phyloP scores from a whole-genome alignment of 345 rosid genomes.

The Salix suchowensis region DNA sequence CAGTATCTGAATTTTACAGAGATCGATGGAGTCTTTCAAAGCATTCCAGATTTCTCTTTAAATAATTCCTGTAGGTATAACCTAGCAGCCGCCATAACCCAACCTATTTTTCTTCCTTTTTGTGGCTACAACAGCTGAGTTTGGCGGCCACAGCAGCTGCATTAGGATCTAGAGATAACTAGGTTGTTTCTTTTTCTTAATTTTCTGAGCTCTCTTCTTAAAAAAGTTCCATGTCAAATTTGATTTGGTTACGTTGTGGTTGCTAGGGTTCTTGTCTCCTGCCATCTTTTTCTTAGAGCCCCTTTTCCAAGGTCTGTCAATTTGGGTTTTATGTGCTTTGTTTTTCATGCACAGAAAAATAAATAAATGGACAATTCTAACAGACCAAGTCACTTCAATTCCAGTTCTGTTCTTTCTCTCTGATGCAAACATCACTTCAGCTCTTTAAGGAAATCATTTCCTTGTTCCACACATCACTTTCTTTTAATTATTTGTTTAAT shows the following conservation, averaged over 20 bases:
- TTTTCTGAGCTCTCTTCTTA: slow-evolving; percentile 14
- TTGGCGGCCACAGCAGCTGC: slow-evolving; percentile 8
- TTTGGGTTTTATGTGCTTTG: slow-evolving; percentile 25
- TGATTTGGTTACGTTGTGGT: slow-evolving; percentile 40
- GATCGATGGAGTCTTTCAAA: slow-evolving; percentile 33
- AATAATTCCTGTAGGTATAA: slow-evolving; percentile 1
- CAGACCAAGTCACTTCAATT: slow-evolving; percentile 48
- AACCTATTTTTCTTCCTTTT: slow-evolving; percentile 28
- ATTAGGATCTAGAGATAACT: slow-evolving; percentile 13
- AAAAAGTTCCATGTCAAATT: background rate
- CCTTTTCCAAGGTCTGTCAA: slow-evolving; percentile 11
- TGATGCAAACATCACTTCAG: slow-evolving; percentile 21
- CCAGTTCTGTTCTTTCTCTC: slow-evolving; percentile 13
- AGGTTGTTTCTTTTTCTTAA: slow-evolving; percentile 6
- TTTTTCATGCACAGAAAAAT: background rate
- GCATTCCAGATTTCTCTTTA: slow-evolving; percentile 13
- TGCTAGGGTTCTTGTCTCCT: slow-evolving; percentile 46
- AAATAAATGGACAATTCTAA: slow-evolving; percentile 17
- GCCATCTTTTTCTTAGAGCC: slow-evolving; percentile 1
- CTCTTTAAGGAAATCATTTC: too few relatives aligned
- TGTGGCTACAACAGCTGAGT: slow-evolving; percentile 23
- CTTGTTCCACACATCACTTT: background rate
- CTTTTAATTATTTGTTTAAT: background rate
- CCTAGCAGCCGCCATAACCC: slow-evolving; percentile 35
- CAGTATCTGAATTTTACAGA: slow-evolving; percentile 7